A percentile compares a stretch with the other conserved stretches of the same genome.
These are phyloP conservation scores for Geranium rotundifolium DNA, from an alignment of 345 rosid species.

Conservation along the genomic window DNA sequence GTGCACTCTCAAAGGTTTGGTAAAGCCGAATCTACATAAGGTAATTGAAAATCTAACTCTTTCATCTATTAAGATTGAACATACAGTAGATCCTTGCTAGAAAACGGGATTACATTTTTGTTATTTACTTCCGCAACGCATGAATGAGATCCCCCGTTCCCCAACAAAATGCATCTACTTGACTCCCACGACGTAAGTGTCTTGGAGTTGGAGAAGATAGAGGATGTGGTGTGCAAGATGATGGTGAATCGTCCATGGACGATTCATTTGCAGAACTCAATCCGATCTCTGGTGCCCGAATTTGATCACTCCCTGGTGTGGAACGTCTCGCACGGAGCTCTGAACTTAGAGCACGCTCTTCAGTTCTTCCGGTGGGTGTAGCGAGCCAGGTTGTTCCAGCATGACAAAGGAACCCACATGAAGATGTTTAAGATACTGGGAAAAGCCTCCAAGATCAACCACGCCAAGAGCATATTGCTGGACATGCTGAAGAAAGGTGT, in stretches of 20 bases:
- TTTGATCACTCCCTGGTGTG: slow-evolving; percentile 70
- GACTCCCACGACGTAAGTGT: slow-evolving; percentile 32
- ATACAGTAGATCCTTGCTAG: too few relatives aligned
- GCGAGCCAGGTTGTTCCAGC: slow-evolving; percentile 66
- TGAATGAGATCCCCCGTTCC: too few relatives aligned
- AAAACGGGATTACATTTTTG: too few relatives aligned
- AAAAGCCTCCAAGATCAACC: slow-evolving; percentile 59
- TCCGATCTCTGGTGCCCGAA: slow-evolving; percentile 62
- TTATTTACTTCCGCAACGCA: too few relatives aligned
- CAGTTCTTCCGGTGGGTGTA: slow-evolving; percentile 94
- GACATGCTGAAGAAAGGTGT: slow-evolving; percentile 86
- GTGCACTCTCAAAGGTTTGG: too few relatives aligned
- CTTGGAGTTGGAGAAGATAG: slow-evolving; percentile 48
- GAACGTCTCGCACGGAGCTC: slow-evolving; percentile 66
- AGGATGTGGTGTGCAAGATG: slow-evolving; percentile 78
- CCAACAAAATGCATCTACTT: too few relatives aligned
- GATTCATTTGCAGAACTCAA: slow-evolving; percentile 79
- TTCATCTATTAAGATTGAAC: too few relatives aligned
- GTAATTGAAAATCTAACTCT: too few relatives aligned
- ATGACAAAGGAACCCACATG: slow-evolving; percentile 61
- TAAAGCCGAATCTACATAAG: too few relatives aligned
- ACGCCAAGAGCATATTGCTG: slow-evolving; percentile 69
- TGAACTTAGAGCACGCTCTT: slow-evolving; percentile 69
- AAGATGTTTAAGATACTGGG: slow-evolving; percentile 74
- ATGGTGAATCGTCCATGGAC: slow-evolving; percentile 83